A percentile compares a stretch with the other conserved stretches of the same genome.
Conservation (phyloP, 306 rosid species). For the Quercus rubra region DNA sequence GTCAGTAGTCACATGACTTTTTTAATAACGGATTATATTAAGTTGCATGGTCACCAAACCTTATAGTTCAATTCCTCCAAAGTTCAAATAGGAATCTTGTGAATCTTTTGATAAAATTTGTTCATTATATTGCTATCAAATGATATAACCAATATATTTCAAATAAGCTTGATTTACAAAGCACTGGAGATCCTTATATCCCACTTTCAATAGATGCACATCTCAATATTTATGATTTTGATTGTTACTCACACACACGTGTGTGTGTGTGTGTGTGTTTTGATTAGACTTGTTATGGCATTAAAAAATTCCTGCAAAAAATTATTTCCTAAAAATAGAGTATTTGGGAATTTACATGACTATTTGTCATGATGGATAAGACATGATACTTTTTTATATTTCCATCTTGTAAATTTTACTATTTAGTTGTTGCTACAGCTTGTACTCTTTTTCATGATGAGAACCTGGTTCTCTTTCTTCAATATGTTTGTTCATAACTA, state of each 20-base stretch:
- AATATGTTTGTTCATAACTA: slow-evolving; percentile 8
- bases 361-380: neutral
- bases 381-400: neutral
- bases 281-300: neutral
- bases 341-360: neutral
- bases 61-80: neutral
- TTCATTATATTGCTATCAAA: neutral
- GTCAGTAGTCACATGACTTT: too few species aligned
- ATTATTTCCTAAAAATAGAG: neutral
- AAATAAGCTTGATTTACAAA: neutral
- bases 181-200: neutral
- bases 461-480: neutral
- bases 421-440: neutral
- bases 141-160: neutral
- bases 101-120: neutral
- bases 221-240: neutral
- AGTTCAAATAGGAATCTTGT: neutral
- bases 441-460: slow-evolving; percentile 15
- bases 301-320: neutral
- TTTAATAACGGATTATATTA: neutral
- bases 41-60: neutral
- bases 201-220: neutral
- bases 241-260: too few species aligned
- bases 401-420: neutral
- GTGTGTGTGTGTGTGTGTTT: neutral